Conservation (phyloP, 768 basidiomycete species). For the Pisolithus orientalis region DNA sequence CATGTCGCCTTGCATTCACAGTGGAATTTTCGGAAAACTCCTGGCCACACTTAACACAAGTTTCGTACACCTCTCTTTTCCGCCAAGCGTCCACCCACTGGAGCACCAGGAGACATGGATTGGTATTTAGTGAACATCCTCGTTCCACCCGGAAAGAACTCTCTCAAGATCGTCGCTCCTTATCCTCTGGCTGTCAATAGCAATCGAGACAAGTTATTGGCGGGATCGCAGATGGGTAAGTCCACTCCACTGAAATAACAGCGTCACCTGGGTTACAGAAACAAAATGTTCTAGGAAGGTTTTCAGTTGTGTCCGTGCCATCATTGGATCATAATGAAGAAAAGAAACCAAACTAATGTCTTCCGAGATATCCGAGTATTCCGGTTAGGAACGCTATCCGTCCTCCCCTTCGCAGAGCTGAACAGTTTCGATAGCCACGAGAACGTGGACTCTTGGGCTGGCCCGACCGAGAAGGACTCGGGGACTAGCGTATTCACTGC, state of each 20-base stretch:
- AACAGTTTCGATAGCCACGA: too few species aligned
- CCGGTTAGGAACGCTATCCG: too few species aligned
- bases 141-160: constrained; percentile 64
- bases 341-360: too few species aligned
- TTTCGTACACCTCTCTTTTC: constrained; percentile 65
- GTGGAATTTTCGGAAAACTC: neutral
- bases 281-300: too few species aligned
- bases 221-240: constrained; percentile 57
- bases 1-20: constrained; percentile 27
- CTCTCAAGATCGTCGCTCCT: constrained; percentile 52
- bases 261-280: too few species aligned
- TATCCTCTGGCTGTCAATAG: constrained; percentile 56
- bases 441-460: too few species aligned
- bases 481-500: too few species aligned
- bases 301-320: too few species aligned
- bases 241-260: constrained; percentile 56
- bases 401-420: too few species aligned
- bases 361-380: too few species aligned
- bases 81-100: constrained; percentile 31
- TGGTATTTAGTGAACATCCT: constrained; percentile 43
- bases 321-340: too few species aligned
- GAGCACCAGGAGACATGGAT: constrained; percentile 33
- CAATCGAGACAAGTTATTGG: constrained; percentile 27
- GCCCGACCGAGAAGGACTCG: too few species aligned
- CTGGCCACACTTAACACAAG: constrained; percentile 74